Evolutionary conservation across 1,139 yeast species (phyloP).

Genomic region (Candida glucosophila): DNA sequence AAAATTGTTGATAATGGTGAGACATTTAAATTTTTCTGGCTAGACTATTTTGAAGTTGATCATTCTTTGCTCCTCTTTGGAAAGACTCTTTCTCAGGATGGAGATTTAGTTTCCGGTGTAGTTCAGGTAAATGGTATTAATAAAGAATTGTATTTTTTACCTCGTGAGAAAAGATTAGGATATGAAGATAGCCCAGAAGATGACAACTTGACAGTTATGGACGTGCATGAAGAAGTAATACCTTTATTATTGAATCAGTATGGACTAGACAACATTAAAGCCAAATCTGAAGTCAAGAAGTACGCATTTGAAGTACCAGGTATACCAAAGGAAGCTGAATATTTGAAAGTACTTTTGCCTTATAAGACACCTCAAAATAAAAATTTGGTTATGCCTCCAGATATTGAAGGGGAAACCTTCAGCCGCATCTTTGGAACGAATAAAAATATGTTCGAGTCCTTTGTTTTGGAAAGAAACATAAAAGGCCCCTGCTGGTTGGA

Average conservation of each 20-base stretch:
- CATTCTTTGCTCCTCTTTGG: conserved; percentile 71
- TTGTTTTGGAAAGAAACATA: conserved; percentile 70
- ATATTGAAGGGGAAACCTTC: conserved; percentile 69
- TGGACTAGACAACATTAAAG: conserved; percentile 54
- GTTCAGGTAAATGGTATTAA: conserved; percentile 65
- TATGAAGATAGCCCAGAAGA: conserved; percentile 34
- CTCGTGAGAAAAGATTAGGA: conserved; percentile 39
- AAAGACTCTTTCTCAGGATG: conserved; percentile 55
- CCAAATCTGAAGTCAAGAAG: conserved; percentile 66
- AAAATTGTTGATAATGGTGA: conserved; percentile 32
- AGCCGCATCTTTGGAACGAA: conserved; percentile 74
- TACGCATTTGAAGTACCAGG: conserved; percentile 85
- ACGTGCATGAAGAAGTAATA: conserved; percentile 70
- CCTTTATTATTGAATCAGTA: conserved; percentile 55
- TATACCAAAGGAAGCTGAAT: conserved; percentile 74
- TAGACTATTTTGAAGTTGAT: conserved; percentile 78
- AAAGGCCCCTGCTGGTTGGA: conserved; percentile 99
- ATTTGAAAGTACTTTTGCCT: conserved; percentile 72
- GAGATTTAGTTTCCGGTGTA: conserved; percentile 61
- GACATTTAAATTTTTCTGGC: conserved; percentile 74
- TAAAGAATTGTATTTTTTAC: conserved; percentile 72
- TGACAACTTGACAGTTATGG: conserved; percentile 42
- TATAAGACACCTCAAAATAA: conserved; percentile 50
- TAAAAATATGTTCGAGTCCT: conserved; percentile 71
- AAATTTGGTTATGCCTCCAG: conserved; percentile 46